These are phyloP conservation scores for Mycena olivaceomarginata DNA, from an alignment of 768 basidiomycete genomes.

Conservation along the genomic window DNA sequence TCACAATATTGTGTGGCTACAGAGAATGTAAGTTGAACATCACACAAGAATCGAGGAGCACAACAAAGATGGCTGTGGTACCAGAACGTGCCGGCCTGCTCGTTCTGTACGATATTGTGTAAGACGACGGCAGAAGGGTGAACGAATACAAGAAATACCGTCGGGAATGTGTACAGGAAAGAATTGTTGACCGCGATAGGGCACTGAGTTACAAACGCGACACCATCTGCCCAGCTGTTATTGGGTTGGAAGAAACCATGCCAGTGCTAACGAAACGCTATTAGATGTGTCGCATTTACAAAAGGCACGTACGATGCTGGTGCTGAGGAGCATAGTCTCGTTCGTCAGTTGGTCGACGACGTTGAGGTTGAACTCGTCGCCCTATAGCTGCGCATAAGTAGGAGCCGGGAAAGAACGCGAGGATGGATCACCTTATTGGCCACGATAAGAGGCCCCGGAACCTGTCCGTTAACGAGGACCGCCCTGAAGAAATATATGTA, in stretches of 20 bases:
- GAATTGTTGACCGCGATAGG: conserved; percentile 52
- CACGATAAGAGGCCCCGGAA: conserved; percentile 66
- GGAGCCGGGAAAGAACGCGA: not conserved
- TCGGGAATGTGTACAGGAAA: conserved; percentile 22
- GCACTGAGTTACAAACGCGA: conserved; percentile 58
- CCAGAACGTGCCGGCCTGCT: conserved; percentile 50
- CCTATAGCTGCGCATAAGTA: conserved; percentile 18
- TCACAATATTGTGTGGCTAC: conserved; percentile 64
- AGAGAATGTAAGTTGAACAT: not conserved
- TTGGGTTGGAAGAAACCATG: conserved; percentile 59
- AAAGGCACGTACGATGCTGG: conserved; percentile 43
- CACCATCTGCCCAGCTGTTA: conserved; percentile 60
- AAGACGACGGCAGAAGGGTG: not conserved
- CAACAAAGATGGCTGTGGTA: conserved; percentile 31
- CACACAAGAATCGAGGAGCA: no score
- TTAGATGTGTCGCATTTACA: not conserved
- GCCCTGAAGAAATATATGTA: not conserved
- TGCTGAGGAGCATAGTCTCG: conserved; percentile 58
- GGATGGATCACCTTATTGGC: conserved; percentile 36
- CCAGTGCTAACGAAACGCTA: conserved; percentile 56
- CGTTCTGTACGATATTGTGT: conserved; percentile 56
- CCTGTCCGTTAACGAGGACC: conserved; percentile 38
- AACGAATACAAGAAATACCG: not conserved
- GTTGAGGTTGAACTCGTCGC: conserved; percentile 58
- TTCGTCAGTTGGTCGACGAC: conserved; percentile 61